phyloP scores from a whole-genome alignment of 805 yeast genomes.

The Yamadazyma sp. region DNA sequence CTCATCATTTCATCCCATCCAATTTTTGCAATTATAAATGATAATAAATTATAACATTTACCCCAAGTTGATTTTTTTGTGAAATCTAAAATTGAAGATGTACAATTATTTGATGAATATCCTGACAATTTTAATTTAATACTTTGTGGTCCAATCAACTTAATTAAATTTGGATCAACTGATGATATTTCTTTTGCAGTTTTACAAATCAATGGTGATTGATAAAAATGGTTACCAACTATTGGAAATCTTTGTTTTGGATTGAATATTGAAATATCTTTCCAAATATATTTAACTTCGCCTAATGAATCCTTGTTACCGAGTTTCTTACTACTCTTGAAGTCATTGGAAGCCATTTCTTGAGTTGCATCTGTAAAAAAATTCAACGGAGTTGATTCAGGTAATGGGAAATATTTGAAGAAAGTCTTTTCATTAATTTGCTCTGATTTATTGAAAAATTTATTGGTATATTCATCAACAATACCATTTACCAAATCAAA shows the following conservation, averaged over 20 bases:
- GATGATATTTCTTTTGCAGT: constrained; percentile 33
- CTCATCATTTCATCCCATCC: constrained; percentile 83
- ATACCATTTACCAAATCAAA: constrained; percentile 21
- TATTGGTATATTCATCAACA: constrained; percentile 22
- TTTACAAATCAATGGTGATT: constrained; percentile 32
- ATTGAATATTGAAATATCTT: constrained; percentile 24
- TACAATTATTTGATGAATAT: constrained; percentile 26
- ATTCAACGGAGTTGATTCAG: constrained; percentile 8
- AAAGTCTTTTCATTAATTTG: constrained; percentile 28
- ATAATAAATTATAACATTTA: constrained; percentile 59
- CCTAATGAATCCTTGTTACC: no score
- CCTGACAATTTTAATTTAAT: constrained; percentile 26
- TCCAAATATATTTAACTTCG: constrained; percentile 32
- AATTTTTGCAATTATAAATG: constrained; percentile 59
- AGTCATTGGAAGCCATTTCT: not conserved
- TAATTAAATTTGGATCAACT: constrained; percentile 29
- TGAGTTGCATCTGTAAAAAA: not conserved
- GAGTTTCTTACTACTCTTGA: constrained; percentile 2
- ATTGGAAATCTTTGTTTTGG: constrained; percentile 34
- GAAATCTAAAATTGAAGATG: constrained; percentile 31
- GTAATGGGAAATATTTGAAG: constrained; percentile 25
- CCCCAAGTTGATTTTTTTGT: constrained; percentile 39
- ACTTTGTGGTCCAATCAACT: constrained; percentile 25
- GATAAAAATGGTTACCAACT: constrained; percentile 31
- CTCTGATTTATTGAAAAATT: constrained; percentile 19